phyloP scores from a whole-genome alignment of 2,329 filamentous ascomycete species.

The Dothistroma septosporum region DNA sequence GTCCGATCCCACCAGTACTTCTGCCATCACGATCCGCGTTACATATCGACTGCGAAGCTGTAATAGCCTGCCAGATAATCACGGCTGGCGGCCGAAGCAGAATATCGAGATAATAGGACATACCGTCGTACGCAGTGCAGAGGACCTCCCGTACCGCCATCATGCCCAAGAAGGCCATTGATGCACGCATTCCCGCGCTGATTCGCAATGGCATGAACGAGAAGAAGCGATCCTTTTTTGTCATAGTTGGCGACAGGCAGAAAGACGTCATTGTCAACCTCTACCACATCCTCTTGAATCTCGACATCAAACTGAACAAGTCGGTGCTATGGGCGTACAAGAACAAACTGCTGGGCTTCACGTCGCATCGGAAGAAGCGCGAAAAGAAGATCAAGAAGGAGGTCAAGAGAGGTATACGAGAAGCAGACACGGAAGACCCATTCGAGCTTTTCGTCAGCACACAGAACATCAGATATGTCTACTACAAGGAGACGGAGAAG shows the following conservation, averaged over 20 bases:
- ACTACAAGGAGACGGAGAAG: conserved; percentile 99
- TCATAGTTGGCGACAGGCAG: conserved; percentile 86
- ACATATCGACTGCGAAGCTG: not conserved
- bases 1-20: not conserved
- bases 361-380: conserved; percentile 94
- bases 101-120: not conserved
- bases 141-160: conserved; percentile 4
- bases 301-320: conserved; percentile 91
- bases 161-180: conserved; percentile 60
- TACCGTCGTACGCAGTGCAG: not conserved
- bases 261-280: conserved; percentile 97
- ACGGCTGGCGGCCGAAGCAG: not conserved
- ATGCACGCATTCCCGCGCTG: conserved; percentile 84
- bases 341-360: conserved; percentile 92
- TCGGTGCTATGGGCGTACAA: conserved; percentile 98
- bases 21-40: not conserved
- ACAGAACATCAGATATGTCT: conserved; percentile 96
- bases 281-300: conserved; percentile 86
- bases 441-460: conserved; percentile 97
- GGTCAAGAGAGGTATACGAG: conserved; percentile 88
- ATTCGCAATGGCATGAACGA: conserved; percentile 89
- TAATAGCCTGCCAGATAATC: not conserved
- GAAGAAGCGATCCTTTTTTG: conserved; percentile 97
- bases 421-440: conserved; percentile 86
- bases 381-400: conserved; percentile 98